Evolutionary conservation across 2,329 filamentous ascomycete genomes (phyloP).

Genomic region (Colletotrichum sansevieriae): DNA sequence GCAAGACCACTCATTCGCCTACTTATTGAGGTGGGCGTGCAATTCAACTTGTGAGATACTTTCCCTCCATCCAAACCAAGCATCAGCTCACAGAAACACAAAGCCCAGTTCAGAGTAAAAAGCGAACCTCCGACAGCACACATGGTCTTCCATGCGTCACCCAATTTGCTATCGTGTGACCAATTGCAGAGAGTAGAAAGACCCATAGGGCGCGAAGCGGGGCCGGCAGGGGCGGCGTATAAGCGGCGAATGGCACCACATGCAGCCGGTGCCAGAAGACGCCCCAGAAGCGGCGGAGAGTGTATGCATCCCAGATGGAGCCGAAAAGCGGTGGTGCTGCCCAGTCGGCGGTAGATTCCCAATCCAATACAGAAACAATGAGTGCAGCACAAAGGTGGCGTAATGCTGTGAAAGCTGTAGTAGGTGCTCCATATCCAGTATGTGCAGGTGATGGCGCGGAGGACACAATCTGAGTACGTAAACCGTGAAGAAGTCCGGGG

Average conservation of each 20-base stretch:
- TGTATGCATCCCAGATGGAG: constrained; percentile 16
- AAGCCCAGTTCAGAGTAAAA: background rate
- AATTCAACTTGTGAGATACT: background rate
- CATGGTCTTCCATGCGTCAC: constrained; percentile 1
- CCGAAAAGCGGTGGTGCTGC: constrained; percentile 10
- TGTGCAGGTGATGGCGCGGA: no score
- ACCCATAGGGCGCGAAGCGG: constrained; percentile 7
- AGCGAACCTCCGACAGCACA: background rate
- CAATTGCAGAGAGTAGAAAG: constrained; percentile 8
- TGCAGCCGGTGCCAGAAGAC: constrained; percentile 18
- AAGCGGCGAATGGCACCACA: background rate
- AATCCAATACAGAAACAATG: no score
- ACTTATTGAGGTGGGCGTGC: background rate
- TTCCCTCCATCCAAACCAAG: background rate
- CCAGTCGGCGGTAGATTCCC: background rate
- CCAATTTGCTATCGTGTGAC: constrained; percentile 9
- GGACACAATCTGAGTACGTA: no score
- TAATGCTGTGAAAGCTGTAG: no score
- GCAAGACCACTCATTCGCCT: constrained; percentile 4
- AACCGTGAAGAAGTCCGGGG: no score
- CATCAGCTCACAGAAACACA: background rate
- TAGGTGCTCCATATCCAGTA: no score
- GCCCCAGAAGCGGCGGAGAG: constrained; percentile 16
- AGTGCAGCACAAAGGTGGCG: no score
- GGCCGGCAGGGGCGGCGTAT: background rate